Evolutionary conservation across 176 grass and related monocot genomes (phyloP).

Genomic region (Carex cristatella): DNA sequence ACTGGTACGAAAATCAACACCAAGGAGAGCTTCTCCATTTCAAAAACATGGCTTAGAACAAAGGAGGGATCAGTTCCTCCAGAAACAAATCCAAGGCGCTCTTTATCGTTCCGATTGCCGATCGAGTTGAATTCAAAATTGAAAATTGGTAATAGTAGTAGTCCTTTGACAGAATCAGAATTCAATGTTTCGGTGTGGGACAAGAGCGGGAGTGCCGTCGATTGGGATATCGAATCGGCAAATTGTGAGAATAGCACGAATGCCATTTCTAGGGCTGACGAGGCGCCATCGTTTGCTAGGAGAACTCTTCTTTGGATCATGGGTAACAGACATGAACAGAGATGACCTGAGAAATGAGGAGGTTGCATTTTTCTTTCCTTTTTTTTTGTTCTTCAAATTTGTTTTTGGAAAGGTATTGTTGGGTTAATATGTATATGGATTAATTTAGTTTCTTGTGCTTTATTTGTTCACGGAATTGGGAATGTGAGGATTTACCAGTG

Average conservation of each 20-base stretch:
- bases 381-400: background rate
- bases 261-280: constrained; percentile 49
- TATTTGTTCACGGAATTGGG: constrained; percentile 14
- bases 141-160: constrained; percentile 38
- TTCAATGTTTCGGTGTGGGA: constrained; percentile 72
- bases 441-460: constrained; percentile 11
- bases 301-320: constrained; percentile 89
- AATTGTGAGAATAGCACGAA: background rate
- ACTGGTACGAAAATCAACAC: constrained; percentile 23
- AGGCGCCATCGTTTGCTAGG: constrained; percentile 84
- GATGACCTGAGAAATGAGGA: background rate
- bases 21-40: constrained; percentile 80
- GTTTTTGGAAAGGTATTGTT: constrained; percentile 2
- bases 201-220: constrained; percentile 40
- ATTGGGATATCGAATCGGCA: constrained; percentile 63
- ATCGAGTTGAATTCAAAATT: constrained; percentile 35
- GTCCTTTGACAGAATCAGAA: constrained; percentile 59
- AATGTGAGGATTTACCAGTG: background rate
- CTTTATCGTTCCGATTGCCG: constrained; percentile 58
- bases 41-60: constrained; percentile 76
- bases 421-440: background rate
- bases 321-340: constrained; percentile 26
- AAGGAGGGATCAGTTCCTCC: constrained; percentile 35
- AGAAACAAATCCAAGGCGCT: constrained; percentile 33
- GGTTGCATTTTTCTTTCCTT: constrained; percentile 19